Evolutionary conservation across 73 alveolate genomes (phyloP).

Genomic region (Tetrahymena borealis): DNA sequence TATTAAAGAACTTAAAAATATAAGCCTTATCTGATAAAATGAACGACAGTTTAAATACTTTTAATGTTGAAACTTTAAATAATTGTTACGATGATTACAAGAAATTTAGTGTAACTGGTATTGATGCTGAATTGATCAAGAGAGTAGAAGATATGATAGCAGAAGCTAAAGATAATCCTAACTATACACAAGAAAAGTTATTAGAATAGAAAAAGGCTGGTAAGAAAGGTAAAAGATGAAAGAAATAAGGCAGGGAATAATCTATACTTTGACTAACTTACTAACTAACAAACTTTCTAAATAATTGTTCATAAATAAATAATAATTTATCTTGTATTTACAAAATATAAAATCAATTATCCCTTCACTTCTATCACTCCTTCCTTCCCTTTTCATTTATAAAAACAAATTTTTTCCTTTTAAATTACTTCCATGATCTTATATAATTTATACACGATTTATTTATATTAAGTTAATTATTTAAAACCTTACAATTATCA

Average conservation of each 20-base stretch:
- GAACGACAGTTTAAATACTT: not conserved
- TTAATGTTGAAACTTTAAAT: conserved; percentile 29
- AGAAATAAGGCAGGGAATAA: not conserved
- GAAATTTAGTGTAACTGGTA: conserved; percentile 19
- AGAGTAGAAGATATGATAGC: conserved; percentile 44
- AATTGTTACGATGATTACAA: conserved; percentile 13
- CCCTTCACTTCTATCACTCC: too few species aligned
- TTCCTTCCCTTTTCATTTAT: too few species aligned
- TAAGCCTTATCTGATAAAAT: conserved; percentile 23
- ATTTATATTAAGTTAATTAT: too few species aligned
- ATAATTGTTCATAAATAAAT: too few species aligned
- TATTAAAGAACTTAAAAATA: conserved; percentile 19
- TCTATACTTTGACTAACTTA: too few species aligned
- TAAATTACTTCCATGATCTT: too few species aligned
- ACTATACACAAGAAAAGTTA: conserved; percentile 12
- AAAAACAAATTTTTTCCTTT: too few species aligned
- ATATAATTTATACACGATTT: too few species aligned
- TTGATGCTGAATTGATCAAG: conserved; percentile 21
- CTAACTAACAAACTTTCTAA: too few species aligned
- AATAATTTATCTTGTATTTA: too few species aligned
- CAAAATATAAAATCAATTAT: too few species aligned
- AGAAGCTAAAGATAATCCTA: conserved; percentile 37
- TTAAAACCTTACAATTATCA: too few species aligned
- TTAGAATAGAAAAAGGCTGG: conserved; percentile 38
- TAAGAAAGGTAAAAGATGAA: conserved; percentile 29